A percentile compares a stretch with the other conserved stretches of the same genome.
These are phyloP conservation scores for Tetrahymena thermophila DNA, from an alignment of 73 alveolate species.

Conservation along the genomic window DNA sequence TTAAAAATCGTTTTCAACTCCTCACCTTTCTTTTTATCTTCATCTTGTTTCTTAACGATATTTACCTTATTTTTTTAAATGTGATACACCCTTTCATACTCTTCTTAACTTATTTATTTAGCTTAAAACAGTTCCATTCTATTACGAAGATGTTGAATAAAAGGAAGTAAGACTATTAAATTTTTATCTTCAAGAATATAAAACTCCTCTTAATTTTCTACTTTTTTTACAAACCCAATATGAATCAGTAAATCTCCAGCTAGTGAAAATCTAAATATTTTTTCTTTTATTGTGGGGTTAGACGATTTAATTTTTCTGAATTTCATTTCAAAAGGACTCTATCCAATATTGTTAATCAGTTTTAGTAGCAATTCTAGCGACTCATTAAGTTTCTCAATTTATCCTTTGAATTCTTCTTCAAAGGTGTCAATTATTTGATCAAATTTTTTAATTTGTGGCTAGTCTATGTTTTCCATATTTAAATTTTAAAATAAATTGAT, in stretches of 20 bases:
- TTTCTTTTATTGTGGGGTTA: not conserved
- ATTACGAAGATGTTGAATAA: not conserved
- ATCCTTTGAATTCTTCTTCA: not conserved
- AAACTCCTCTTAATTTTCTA: not conserved
- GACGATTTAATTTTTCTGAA: not conserved
- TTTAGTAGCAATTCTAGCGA: not conserved
- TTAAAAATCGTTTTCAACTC: not conserved
- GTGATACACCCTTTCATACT: not conserved
- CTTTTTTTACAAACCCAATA: not conserved
- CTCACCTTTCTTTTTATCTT: not conserved
- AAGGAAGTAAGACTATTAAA: not conserved
- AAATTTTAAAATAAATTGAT: not conserved
- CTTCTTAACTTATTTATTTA: not conserved
- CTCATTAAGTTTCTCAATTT: not conserved
- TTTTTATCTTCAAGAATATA: not conserved
- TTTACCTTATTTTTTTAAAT: not conserved
- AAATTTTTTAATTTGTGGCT: not conserved
- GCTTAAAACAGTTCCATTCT: not conserved
- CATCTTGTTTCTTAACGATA: not conserved
- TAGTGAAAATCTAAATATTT: not conserved
- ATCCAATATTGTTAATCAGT: not conserved
- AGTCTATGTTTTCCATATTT: not conserved
- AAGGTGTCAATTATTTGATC: not conserved
- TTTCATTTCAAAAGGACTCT: not conserved
- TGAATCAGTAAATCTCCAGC: not conserved